phyloP scores from a whole-genome alignment of 1,284 basidiomycete species.

The Cryptococcus amylolentus region DNA sequence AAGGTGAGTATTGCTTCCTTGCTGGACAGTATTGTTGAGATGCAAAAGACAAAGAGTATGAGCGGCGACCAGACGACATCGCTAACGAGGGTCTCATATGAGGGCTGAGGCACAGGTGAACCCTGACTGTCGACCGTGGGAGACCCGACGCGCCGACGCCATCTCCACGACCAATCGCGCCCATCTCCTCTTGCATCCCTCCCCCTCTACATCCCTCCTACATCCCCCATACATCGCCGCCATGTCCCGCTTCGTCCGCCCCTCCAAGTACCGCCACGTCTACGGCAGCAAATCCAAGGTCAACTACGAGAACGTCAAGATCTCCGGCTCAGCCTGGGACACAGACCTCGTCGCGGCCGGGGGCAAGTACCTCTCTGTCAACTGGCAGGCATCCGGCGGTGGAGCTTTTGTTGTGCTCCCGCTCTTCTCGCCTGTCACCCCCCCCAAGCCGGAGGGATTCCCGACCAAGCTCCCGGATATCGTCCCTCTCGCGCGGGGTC shows the following conservation, averaged over 20 bases:
- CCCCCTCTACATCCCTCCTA: background rate
- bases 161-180: background rate
- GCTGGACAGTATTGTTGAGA: too few species aligned
- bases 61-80: too few species aligned
- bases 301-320: constrained; percentile 84
- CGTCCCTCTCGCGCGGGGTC: constrained; percentile 83
- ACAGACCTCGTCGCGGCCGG: constrained; percentile 91
- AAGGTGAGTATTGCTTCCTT: too few species aligned
- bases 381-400: constrained; percentile 94
- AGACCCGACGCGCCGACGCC: background rate
- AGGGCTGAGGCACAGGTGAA: too few species aligned
- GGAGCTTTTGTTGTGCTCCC: constrained; percentile 93
- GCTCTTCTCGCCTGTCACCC: constrained; percentile 67
- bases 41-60: too few species aligned
- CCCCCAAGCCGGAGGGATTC: constrained; percentile 54
- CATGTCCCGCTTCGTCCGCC: constrained; percentile 60
- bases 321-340: constrained; percentile 88
- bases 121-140: too few species aligned
- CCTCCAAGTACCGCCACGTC: constrained; percentile 71
- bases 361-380: constrained; percentile 58
- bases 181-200: background rate
- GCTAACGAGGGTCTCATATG: too few species aligned
- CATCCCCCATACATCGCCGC: background rate
- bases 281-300: constrained; percentile 82
- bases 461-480: constrained; percentile 85